Base-by-base conservation (phyloP, 176 grass and related monocot species). In the Hyparrhenia diplandra region DNA sequence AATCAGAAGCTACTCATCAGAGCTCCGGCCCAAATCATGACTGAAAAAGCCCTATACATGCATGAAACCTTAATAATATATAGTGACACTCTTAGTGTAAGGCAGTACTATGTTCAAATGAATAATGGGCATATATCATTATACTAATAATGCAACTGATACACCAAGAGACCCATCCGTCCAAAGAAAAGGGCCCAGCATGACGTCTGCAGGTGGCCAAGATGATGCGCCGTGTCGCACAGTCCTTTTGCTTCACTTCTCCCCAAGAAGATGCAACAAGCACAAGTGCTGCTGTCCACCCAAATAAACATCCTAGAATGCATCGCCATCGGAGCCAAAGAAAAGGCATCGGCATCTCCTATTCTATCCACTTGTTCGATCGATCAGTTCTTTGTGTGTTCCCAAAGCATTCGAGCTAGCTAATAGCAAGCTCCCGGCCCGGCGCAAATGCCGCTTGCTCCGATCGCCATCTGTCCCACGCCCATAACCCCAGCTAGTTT, bases 231-330 rank as follows among this genome's bases (percentile, higher is more conserved):
- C 77, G 30, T 24, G 72, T 49, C 78, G 78, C 76, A 40, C 69
- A 81, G 35, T 82, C 43, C 87, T 89, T 58, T 85, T 82, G 87
- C 87, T 89, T 89, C 83, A 82, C 83, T 89, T 77, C 83, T 82
- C 23, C 57, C 27, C 72, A 24, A 36, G 25, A 71, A 77, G 87
- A 72, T 81, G 61, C 83, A 71, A 30, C 40, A 47, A 72, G 71
- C 82, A 62, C 35, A 64, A 52, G 45, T 10, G 52, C 59, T 14
- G 57, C 34, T 36, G 65, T 58, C 83, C 78, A 82, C 78, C 59
- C 45, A 61, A 72, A 89, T 77, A 85, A 80, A 57, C 45, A 85
- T 82, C 78, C 78, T 66, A 89, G 87, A 82, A 85, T 67, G 83
- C 18, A 40, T 89, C 78, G 28, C 71, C 83, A 60, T 73, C 83